Conservation (phyloP, 2,329 filamentous ascomycete species). For the Penicillium sp. region DNA sequence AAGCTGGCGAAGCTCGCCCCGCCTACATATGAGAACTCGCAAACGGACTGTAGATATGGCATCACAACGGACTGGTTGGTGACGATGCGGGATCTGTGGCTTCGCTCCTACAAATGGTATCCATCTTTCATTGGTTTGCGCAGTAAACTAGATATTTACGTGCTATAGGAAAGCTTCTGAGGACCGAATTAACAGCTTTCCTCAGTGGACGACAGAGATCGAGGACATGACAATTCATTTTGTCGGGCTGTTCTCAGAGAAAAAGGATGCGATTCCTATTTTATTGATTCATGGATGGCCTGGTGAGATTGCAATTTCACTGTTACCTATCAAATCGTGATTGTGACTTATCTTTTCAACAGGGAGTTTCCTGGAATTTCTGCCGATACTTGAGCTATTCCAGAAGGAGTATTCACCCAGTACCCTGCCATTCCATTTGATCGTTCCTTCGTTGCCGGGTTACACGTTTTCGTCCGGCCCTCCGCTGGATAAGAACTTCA, state of each 20-base stretch:
- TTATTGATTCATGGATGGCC: slow-evolving; percentile 41
- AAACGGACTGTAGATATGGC: slow-evolving; percentile 43
- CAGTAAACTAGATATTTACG: not conserved
- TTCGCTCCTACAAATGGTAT: slow-evolving; percentile 47
- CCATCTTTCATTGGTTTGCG: not conserved
- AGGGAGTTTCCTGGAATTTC: slow-evolving; percentile 34
- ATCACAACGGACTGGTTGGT: slow-evolving; percentile 47
- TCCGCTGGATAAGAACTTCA: slow-evolving; percentile 26
- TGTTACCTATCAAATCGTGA: not conserved
- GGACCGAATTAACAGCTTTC: slow-evolving; percentile 47
- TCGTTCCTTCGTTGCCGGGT: slow-evolving; percentile 31
- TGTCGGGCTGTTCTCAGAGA: slow-evolving; percentile 46
- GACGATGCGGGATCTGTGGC: slow-evolving; percentile 42
- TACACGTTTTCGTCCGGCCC: slow-evolving; percentile 30
- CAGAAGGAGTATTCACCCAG: slow-evolving; percentile 23
- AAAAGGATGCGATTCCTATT: slow-evolving; percentile 46
- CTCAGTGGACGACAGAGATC: slow-evolving; percentile 46
- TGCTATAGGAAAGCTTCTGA: slow-evolving; percentile 29
- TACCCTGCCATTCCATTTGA: slow-evolving; percentile 28
- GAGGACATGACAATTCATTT: slow-evolving; percentile 47
- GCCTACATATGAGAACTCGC: slow-evolving; percentile 47
- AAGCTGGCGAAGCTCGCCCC: slow-evolving; percentile 48
- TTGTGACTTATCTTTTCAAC: not conserved
- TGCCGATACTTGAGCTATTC: slow-evolving; percentile 29
- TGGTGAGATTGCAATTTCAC: slow-evolving; percentile 12